Base-by-base conservation (phyloP, 106 monocot species). In the Ottelia alismoides region DNA sequence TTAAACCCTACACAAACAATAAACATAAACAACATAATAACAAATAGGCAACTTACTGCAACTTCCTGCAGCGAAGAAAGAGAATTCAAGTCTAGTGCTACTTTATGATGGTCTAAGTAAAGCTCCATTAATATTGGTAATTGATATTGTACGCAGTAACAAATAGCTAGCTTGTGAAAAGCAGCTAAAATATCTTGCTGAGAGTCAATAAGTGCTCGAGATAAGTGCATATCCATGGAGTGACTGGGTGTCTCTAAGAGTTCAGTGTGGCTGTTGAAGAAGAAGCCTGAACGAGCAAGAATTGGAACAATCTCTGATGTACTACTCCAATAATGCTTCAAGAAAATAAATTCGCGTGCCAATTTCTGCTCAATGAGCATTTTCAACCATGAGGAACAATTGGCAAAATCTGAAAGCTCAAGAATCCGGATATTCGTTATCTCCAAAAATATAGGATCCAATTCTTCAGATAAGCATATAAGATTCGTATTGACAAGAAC, bases 301-400 rank as follows among this genome's bases (percentile, higher is more conserved):
- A 98, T 69, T 21, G 71, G 27, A 26, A 89, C 32, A 23, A 98
- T 61, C 40, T 98, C 89, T 49, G 61, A 44, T 31, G 59, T 66
- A 65, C 61, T 74, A 56, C 77, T 64, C 96, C 96, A 98, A 29
- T 67, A 76, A 32, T 82, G 72, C 76, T 85, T 82, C 59, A 98
- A 22, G 23, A 98, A 98, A 61, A 98, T 85, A 63, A 64, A 61
- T 22, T 79, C 79, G 59, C 73, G 80, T 7, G 96, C 96, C 43
- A 98, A 61, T 60, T 79, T 73, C 76, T 71, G 62, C 60, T 89
- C 85, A 47, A 98, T 51, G 25, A 85, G 57, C 47, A 67, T 65
- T 71, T 73, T 82, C 65, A 98, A 56, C 73, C 70, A 78, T 57
- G 74, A 72, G 2, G 89, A 74, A 29, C 78, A 81, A 47, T 49